Base-by-base conservation (phyloP, 768 basidiomycete genomes). In the Phylloporus sp. region DNA sequence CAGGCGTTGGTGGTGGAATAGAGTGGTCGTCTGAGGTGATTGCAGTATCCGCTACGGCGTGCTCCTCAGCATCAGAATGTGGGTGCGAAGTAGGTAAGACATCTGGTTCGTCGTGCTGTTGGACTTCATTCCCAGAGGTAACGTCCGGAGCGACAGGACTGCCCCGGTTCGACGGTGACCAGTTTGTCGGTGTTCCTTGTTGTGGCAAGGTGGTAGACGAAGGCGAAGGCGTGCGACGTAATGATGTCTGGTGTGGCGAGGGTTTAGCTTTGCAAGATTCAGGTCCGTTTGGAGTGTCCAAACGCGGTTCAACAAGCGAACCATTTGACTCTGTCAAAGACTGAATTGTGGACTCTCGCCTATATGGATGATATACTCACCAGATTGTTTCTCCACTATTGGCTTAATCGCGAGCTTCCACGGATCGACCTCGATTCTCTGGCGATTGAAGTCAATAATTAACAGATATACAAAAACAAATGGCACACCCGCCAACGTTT, bases 181-280 rank as follows among this genome's bases (percentile, higher is more conserved):
- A 69, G 24, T 67, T 49, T n/a, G 69, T 56, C n/a, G 67, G 69
- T 6, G 67, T 69, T 27, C 59, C 64, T 55, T 59, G 60, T 12
- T 16, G 46, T 36, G 12, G 56, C 12, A 22, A 27, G n/a, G 55
- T 32, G 22, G 49, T 28, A 9, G 50, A 52, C 7, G 55, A 48
- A 23, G 53, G 50, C n/a, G 53, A 48, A 23, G 53, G 50, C n/a
- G 53, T 57, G 29, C 47, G 56, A 32, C 15, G 38, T 27, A 29
- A 51, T 27, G 52, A n/a, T 5, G 35, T 26, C 7, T 47, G 47
- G 26, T 13, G 28, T 42, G 9, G 43, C 26, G n/a, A 28, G 26
- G 31, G 18, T 31, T 4, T 10, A 16, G 16, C 20, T 6, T 43
- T 31, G 39, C 18, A 38, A 36, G 27, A 28, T 22, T 49, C 51